A percentile compares a stretch with the other conserved stretches of the same genome.
These are phyloP conservation scores for Geotrichum klebahnii DNA, from an alignment of 1,139 yeast genomes.

Conservation along the genomic window DNA sequence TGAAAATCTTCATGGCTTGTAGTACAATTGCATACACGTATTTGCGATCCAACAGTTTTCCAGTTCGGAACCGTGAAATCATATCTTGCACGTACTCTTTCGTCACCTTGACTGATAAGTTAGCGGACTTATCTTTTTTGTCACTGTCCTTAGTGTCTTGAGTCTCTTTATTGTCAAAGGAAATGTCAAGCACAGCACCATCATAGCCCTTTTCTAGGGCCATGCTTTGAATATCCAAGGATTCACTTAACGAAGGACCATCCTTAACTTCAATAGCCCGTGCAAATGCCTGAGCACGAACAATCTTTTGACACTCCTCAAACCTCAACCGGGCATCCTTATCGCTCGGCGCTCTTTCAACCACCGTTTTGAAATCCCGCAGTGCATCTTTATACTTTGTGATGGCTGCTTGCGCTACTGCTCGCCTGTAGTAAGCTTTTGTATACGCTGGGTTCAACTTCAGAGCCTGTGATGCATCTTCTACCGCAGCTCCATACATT, in stretches of 20 bases:
- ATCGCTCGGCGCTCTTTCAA: slow-evolving; percentile 65
- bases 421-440: slow-evolving; percentile 80
- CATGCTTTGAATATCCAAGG: slow-evolving; percentile 46
- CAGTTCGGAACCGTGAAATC: slow-evolving; percentile 66
- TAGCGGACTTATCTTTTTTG: slow-evolving; percentile 22
- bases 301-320: slow-evolving; percentile 60
- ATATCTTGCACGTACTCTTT: slow-evolving; percentile 57
- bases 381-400: slow-evolving; percentile 72
- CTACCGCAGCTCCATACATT: slow-evolving; percentile 77
- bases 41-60: slow-evolving; percentile 69
- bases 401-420: slow-evolving; percentile 74
- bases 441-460: slow-evolving; percentile 61
- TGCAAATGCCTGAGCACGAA: slow-evolving; percentile 77
- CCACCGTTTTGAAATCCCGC: slow-evolving; percentile 61
- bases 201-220: slow-evolving; percentile 56
- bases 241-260: slow-evolving; percentile 44
- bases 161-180: slow-evolving; percentile 35
- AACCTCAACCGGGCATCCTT: slow-evolving; percentile 60
- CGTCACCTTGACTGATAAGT: slow-evolving; percentile 36
- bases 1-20: slow-evolving; percentile 63
- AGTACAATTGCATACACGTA: slow-evolving; percentile 81
- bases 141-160: slow-evolving; percentile 24
- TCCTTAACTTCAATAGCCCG: slow-evolving; percentile 77
- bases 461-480: slow-evolving; percentile 71
- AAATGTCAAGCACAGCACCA: slow-evolving; percentile 58